Conservation (phyloP, 345 rosid species). For the Noccaea bulbosa region DNA sequence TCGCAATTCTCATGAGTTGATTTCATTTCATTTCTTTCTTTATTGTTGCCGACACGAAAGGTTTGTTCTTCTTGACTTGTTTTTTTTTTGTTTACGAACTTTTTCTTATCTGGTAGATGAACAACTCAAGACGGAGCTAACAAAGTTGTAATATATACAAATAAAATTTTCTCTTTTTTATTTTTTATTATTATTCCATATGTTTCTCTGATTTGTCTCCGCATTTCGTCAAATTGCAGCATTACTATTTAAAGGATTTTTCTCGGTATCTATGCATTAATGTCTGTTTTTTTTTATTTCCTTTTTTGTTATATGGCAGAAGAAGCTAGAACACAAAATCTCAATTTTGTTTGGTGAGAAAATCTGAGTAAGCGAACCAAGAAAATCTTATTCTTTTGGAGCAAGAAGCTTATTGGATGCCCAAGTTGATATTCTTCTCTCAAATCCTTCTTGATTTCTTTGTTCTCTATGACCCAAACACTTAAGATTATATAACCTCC, state of each 20-base stretch:
- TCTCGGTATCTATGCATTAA: conserved; percentile 16
- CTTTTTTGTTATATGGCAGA: conserved; percentile 25
- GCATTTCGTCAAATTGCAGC: conserved; percentile 16
- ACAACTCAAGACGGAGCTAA: conserved; percentile 48
- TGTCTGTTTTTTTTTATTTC: conserved; percentile 27
- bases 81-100: not conserved
- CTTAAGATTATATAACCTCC: not conserved
- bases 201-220: not conserved
- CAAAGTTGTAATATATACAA: conserved; percentile 23
- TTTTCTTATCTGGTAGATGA: conserved; percentile 39
- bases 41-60: conserved; percentile 44
- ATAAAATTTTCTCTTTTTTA: not conserved
- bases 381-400: conserved; percentile 31
- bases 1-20: conserved; percentile 33
- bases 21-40: conserved; percentile 10
- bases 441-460: conserved; percentile 19
- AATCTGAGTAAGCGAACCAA: conserved; percentile 35
- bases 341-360: conserved; percentile 37
- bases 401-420: conserved; percentile 29
- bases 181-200: not conserved
- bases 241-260: conserved; percentile 29
- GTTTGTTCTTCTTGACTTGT: conserved; percentile 43
- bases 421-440: conserved; percentile 19
- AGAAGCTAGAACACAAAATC: not conserved
- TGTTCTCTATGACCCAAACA: conserved; percentile 1